These are phyloP conservation scores for Phytophthora hybrid DNA, from an alignment of 352 stramenopile genomes.

Conservation along the genomic window DNA sequence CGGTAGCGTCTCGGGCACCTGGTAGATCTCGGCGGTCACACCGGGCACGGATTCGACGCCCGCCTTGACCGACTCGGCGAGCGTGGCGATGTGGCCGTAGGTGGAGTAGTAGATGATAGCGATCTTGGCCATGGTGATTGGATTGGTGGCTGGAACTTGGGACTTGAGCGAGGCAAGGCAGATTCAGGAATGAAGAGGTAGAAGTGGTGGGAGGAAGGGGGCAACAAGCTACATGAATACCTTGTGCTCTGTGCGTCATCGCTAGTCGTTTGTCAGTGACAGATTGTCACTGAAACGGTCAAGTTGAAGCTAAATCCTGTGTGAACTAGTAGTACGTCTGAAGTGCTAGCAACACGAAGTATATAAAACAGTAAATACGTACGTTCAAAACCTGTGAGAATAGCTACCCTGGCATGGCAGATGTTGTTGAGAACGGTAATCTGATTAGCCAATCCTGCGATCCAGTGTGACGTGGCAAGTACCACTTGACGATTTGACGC, in stretches of 20 bases:
- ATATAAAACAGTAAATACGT: background rate
- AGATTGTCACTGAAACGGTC: too few species aligned
- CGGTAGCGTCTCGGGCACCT: conserved; percentile 28
- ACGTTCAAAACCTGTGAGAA: background rate
- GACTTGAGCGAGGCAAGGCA: conserved; percentile 2
- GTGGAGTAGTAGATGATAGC: conserved; percentile 45
- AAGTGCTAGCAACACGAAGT: background rate
- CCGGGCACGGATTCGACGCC: conserved; percentile 33
- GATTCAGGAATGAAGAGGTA: conserved; percentile 13
- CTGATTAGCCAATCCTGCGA: conserved; percentile 4
- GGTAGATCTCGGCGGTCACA: conserved; percentile 36
- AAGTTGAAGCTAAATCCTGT: background rate
- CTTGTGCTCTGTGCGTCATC: background rate
- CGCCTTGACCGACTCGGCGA: conserved; percentile 31
- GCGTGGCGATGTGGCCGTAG: conserved; percentile 33
- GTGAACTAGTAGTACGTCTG: background rate
- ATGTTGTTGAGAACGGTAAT: background rate
- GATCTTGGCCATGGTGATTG: conserved; percentile 20
- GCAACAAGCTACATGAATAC: background rate
- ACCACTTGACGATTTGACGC: background rate
- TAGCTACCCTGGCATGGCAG: background rate
- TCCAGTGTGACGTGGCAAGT: conserved; percentile 2
- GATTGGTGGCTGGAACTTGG: background rate
- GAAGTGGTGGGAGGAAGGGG: background rate
- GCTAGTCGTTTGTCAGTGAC: too few species aligned